Evolutionary conservation across 2,329 filamentous ascomycete species (phyloP).

Genomic region (Teratosphaeria destructans): DNA sequence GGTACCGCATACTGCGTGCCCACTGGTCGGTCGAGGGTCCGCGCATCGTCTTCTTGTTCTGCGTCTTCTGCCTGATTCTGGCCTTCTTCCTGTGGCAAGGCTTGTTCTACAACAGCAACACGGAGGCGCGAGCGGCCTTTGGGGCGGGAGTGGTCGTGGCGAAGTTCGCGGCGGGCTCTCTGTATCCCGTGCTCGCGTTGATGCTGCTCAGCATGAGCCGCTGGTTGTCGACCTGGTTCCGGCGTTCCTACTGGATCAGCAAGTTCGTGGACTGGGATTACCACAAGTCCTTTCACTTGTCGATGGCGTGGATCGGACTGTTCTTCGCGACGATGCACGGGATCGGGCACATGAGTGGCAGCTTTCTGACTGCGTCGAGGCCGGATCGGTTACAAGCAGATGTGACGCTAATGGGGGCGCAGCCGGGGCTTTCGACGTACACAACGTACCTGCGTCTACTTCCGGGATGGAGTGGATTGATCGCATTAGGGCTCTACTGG

Average conservation of each 20-base stretch:
- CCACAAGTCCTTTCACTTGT: constrained; percentile 46
- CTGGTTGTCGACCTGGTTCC: constrained; percentile 44
- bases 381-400: constrained; percentile 37
- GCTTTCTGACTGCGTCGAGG: constrained; percentile 42
- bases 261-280: constrained; percentile 49
- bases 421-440: constrained; percentile 37
- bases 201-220: constrained; percentile 49
- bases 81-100: constrained; percentile 46
- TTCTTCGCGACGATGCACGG: constrained; percentile 44
- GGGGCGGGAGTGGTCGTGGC: constrained; percentile 48
- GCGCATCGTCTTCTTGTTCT: background rate
- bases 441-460: constrained; percentile 37
- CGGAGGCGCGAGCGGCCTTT: constrained; percentile 39
- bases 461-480: constrained; percentile 43
- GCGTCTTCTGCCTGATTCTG: constrained; percentile 14
- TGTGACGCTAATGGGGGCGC: constrained; percentile 34
- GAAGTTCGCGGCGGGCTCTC: constrained; percentile 44
- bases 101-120: constrained; percentile 40
- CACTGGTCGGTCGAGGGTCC: background rate
- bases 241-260: constrained; percentile 42
- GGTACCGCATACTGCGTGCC: background rate
- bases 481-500: constrained; percentile 41
- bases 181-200: constrained; percentile 51
- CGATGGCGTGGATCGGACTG: constrained; percentile 42
- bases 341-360: constrained; percentile 44